Evolutionary conservation across 1,139 yeast species (phyloP).

Genomic region (Suhomyces kunorum): DNA sequence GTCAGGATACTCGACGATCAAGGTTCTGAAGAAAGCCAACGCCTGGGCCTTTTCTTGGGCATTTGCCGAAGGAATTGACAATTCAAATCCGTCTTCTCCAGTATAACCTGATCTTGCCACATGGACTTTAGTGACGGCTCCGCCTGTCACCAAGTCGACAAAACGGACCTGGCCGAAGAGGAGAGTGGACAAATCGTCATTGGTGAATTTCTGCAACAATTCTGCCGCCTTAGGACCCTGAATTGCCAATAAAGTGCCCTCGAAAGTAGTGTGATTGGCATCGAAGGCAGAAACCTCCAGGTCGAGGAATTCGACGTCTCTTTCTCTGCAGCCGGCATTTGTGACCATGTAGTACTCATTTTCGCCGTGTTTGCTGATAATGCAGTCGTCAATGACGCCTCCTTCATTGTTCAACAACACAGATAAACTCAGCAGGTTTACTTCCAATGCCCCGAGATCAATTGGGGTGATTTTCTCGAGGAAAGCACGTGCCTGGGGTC

Average conservation of each 20-base stretch:
- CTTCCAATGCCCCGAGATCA: slow-evolving; percentile 59
- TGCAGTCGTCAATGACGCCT: slow-evolving; percentile 91
- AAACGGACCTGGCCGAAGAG: slow-evolving; percentile 74
- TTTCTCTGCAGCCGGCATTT: slow-evolving; percentile 91
- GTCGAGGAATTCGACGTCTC: slow-evolving; percentile 67
- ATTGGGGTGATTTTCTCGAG: slow-evolving; percentile 84
- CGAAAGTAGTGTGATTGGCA: slow-evolving; percentile 63
- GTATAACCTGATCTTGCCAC: slow-evolving; percentile 95
- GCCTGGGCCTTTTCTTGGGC: slow-evolving; percentile 48
- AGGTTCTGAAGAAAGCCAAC: slow-evolving; percentile 58
- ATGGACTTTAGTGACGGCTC: slow-evolving; percentile 45
- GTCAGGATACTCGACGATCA: slow-evolving; percentile 57
- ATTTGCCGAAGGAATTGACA: slow-evolving; percentile 66
- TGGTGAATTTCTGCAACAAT: slow-evolving; percentile 65
- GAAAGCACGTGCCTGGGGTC: slow-evolving; percentile 66
- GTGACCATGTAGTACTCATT: slow-evolving; percentile 87
- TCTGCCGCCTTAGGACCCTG: slow-evolving; percentile 87
- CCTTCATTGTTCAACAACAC: slow-evolving; percentile 74
- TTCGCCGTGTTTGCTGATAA: slow-evolving; percentile 82
- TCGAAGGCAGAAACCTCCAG: slow-evolving; percentile 47
- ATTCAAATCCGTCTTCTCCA: slow-evolving; percentile 97
- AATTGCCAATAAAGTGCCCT: slow-evolving; percentile 79
- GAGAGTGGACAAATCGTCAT: slow-evolving; percentile 56
- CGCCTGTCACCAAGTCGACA: slow-evolving; percentile 42
- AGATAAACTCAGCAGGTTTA: slow-evolving; percentile 70